Evolutionary conservation across 306 rosid species (phyloP).

Genomic region (Rosa chinensis): DNA sequence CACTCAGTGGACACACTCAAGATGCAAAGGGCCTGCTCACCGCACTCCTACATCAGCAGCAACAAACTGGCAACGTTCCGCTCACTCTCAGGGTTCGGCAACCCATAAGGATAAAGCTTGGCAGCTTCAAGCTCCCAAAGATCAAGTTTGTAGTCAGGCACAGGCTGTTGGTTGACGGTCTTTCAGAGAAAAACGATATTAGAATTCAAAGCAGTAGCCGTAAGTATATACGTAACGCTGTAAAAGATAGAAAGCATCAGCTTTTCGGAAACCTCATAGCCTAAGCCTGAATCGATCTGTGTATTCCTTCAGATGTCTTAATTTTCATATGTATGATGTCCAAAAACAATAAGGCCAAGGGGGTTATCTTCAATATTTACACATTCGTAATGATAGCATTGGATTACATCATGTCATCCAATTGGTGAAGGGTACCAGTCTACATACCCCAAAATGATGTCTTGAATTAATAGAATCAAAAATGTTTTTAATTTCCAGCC

Average conservation of each 20-base stretch:
- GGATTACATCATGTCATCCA: neutral
- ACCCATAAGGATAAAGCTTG: constrained; percentile 76
- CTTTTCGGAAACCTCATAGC: too few species aligned
- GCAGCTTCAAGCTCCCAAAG: constrained; percentile 69
- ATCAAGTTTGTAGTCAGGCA: constrained; percentile 67
- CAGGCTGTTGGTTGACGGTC: constrained; percentile 47
- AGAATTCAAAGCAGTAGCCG: constrained; percentile 57
- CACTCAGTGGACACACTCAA: constrained; percentile 47
- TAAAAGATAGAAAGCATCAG: too few species aligned
- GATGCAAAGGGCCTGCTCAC: constrained; percentile 38
- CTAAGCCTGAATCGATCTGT: too few species aligned
- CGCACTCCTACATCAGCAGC: constrained; percentile 35
- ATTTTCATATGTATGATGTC: neutral
- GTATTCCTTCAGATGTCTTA: neutral
- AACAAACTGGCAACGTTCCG: constrained; percentile 50
- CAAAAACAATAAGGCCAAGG: neutral
- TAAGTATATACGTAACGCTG: constrained; percentile 14
- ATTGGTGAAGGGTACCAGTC: neutral
- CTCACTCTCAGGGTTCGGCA: constrained; percentile 58
- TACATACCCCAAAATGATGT: neutral
- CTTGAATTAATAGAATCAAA: too few species aligned
- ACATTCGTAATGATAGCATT: neutral
- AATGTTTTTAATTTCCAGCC: too few species aligned
- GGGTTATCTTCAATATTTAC: neutral
- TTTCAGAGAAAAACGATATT: constrained; percentile 39